A percentile compares a stretch with the other conserved stretches of the same genome.
These are phyloP conservation scores for Phytophthora capsici DNA, from an alignment of 352 stramenopile genomes.

Conservation along the genomic window DNA sequence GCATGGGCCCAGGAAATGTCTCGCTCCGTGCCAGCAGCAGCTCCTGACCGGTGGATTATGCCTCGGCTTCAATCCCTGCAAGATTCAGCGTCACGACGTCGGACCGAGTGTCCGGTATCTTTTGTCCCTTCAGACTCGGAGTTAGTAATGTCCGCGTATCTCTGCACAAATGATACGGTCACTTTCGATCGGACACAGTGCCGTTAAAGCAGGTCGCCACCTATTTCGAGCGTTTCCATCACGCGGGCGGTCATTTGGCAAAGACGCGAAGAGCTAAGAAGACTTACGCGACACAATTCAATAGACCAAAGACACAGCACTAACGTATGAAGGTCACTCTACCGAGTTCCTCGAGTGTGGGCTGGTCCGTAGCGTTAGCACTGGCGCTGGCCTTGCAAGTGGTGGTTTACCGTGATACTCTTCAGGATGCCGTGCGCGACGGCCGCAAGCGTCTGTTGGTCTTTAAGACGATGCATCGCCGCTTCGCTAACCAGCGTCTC, in stretches of 20 bases:
- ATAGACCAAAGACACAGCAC: neutral
- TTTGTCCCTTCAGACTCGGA: neutral
- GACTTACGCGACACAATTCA: conserved; percentile 3
- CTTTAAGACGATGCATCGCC: conserved; percentile 76
- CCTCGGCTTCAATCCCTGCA: conserved; percentile 4
- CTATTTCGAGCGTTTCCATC: conserved; percentile 23
- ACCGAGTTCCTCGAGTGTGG: conserved; percentile 29
- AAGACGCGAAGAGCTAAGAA: conserved; percentile 18
- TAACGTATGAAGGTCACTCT: conserved; percentile 40
- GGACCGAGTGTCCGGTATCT: neutral
- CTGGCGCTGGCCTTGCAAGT: conserved; percentile 48
- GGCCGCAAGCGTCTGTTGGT: conserved; percentile 66
- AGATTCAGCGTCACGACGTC: conserved; percentile 11
- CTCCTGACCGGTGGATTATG: conserved; percentile 19
- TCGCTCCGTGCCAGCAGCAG: conserved; percentile 22
- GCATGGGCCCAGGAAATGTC: conserved; percentile 22
- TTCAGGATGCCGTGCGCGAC: conserved; percentile 48
- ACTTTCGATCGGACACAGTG: conserved; percentile 8
- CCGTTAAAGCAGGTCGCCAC: conserved; percentile 9
- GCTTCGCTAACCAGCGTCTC: conserved; percentile 77
- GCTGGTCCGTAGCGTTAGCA: conserved; percentile 39
- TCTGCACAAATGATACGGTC: neutral
- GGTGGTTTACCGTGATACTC: conserved; percentile 59
- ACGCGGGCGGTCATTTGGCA: conserved; percentile 26
- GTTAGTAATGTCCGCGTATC: neutral